Evolutionary conservation across 257 asterid species (phyloP), one percentile per base, ranked within the genome.

Genomic region (Solanum ossicruentum): DNA sequence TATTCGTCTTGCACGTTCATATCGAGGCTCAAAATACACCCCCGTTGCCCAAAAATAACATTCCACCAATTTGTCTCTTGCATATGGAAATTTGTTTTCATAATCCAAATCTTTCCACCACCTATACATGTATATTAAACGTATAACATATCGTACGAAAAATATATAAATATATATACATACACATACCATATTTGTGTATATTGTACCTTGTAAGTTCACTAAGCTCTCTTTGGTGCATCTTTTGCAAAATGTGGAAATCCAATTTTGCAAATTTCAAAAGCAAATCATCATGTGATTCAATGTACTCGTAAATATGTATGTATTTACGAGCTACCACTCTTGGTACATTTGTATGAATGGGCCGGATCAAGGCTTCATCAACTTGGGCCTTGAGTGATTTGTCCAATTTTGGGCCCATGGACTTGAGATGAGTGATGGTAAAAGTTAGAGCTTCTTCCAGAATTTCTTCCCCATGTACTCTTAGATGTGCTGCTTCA

Each of bases 1-100:
- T 16, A 4, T 71, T 43, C 32, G 41, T 71, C 55, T 41, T 41
- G 32, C 9, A 43, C 3, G 3, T 10, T 13, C 11, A 21, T 41
- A 43, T 18, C 20, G 32, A 20, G 80, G 55, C 32, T 3, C 36
- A 71, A 18, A 43, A 18, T 17, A 71, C 32, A 73, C 77, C 12
- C 72, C 83, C 1, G 49, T 6, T 5, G 26, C 72, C 86, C 71
- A 70, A 52, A 28, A 70, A 28, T 84, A 72, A 67, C 63, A 72
- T 26, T 84, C 86, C 49, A 73, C 86, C 28, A 84, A 1, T 72
- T 36, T 57, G 12, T 84, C 83, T 84, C 86, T 84, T 84, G 86
- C 84, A 75, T 73, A 84, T n/a, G 86, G 54, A 9, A 43, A 58
- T n/a, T 26, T 45, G 12, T 6, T 47, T 12, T 12, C 7, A 12